These are phyloP conservation scores for Clavispora carvajalis DNA, from an alignment of 805 yeast species.

Conservation along the genomic window DNA sequence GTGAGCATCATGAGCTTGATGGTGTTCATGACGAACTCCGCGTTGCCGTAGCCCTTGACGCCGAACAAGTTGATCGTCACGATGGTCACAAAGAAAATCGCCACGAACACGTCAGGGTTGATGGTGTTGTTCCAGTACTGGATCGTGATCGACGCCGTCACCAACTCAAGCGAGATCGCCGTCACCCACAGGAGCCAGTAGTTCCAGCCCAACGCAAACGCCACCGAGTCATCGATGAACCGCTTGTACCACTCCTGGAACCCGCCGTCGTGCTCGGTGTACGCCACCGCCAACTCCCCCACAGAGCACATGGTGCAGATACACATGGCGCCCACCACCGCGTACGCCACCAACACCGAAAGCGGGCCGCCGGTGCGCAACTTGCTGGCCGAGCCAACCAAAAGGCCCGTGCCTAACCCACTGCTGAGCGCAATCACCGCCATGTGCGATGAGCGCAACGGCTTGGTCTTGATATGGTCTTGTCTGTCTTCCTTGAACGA, in stretches of 20 bases:
- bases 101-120: slow-evolving; percentile 54
- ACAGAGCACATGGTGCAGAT: slow-evolving; percentile 34
- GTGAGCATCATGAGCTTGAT: slow-evolving; percentile 32
- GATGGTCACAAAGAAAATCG: slow-evolving; percentile 45
- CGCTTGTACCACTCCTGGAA: slow-evolving; percentile 25
- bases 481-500: slow-evolving; percentile 7
- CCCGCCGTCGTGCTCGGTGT: slow-evolving; percentile 42
- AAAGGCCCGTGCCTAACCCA: slow-evolving; percentile 39
- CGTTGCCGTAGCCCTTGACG: slow-evolving; percentile 44
- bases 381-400: slow-evolving; percentile 36
- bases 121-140: slow-evolving; percentile 48
- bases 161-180: slow-evolving; percentile 17
- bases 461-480: slow-evolving; percentile 2
- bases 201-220: slow-evolving; percentile 36
- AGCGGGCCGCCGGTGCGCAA: slow-evolving; percentile 23
- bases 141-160: slow-evolving; percentile 43
- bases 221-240: slow-evolving; percentile 33
- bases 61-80: slow-evolving; percentile 42
- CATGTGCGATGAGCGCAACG: slow-evolving; percentile 23
- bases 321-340: slow-evolving; percentile 24
- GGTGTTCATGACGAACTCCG: slow-evolving; percentile 36
- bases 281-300: slow-evolving; percentile 54
- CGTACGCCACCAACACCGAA: slow-evolving; percentile 20
- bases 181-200: slow-evolving; percentile 28
- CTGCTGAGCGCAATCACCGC: slow-evolving; percentile 30